phyloP scores from a whole-genome alignment of 2,329 filamentous ascomycete species.

The Conoideocrella luteorostrata region DNA sequence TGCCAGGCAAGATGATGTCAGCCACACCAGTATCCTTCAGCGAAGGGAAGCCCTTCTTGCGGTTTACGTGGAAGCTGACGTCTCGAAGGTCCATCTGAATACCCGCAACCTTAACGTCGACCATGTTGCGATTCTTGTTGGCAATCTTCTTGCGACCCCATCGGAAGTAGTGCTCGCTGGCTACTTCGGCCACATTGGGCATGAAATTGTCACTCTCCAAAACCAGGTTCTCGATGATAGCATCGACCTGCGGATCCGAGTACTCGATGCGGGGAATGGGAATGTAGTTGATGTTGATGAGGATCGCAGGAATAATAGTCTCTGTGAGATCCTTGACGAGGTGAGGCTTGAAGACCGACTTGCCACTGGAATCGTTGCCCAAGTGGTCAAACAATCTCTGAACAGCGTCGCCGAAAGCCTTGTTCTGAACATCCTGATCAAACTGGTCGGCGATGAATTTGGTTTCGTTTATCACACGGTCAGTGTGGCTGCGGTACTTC shows the following conservation, averaged over 20 bases:
- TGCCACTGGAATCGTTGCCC: conserved; percentile 80
- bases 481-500: conserved; percentile 79
- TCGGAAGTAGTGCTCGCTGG: conserved; percentile 88
- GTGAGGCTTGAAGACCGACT: conserved; percentile 86
- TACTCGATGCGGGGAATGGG: conserved; percentile 93
- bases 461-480: conserved; percentile 80
- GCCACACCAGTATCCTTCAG: conserved; percentile 82
- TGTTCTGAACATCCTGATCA: conserved; percentile 81
- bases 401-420: conserved; percentile 66
- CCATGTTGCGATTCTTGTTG: conserved; percentile 75
- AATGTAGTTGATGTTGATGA: conserved; percentile 84
- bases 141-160: conserved; percentile 85
- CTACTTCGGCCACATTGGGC: conserved; percentile 83
- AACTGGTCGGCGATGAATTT: conserved; percentile 89
- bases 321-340: conserved; percentile 83
- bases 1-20: conserved; percentile 81
- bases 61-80: conserved; percentile 91
- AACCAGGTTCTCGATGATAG: conserved; percentile 87
- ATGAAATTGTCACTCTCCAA: conserved; percentile 96
- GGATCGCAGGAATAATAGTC: conserved; percentile 74
- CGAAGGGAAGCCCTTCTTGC: conserved; percentile 86
- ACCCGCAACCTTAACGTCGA: conserved; percentile 77
- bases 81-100: conserved; percentile 89
- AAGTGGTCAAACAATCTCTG: conserved; percentile 82
- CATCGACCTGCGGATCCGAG: conserved; percentile 75